Conservation (phyloP, 306 rosid species). For the Castanea sativa region DNA sequence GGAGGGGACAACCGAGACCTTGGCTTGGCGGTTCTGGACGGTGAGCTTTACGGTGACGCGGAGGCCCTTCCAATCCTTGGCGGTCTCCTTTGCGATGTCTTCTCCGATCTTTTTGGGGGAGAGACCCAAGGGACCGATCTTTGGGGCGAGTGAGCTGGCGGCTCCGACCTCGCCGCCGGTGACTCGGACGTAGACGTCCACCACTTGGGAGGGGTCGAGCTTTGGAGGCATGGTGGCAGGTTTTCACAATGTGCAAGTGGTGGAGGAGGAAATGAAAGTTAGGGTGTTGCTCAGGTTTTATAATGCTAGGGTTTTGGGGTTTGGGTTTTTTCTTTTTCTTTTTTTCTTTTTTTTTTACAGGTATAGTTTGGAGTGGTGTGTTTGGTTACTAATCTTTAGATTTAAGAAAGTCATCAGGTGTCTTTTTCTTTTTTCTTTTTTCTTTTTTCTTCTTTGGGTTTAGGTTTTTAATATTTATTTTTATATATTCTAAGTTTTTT, state of each 20-base stretch:
- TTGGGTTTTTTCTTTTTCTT: not conserved
- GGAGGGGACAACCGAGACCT: slow-evolving; percentile 23
- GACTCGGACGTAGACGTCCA: slow-evolving; percentile 18
- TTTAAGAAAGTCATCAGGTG: not conserved
- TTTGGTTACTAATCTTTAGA: not conserved
- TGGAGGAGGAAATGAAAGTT: not conserved
- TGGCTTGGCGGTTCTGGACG: slow-evolving; percentile 26
- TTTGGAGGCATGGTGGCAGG: slow-evolving; percentile 15
- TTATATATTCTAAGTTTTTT: too few species aligned
- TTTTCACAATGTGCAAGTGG: not conserved
- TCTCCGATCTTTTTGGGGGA: slow-evolving; percentile 26
- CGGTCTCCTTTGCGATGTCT: slow-evolving; percentile 22
- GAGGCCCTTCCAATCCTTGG: slow-evolving; percentile 24
- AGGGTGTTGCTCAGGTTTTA: not conserved
- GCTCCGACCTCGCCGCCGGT: slow-evolving; percentile 31
- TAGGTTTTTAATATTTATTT: too few species aligned
- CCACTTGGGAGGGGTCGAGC: slow-evolving; percentile 17
- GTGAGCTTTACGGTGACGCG: slow-evolving; percentile 22
- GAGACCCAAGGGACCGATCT: slow-evolving; percentile 21
- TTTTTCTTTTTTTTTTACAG: not conserved
- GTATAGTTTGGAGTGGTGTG: not conserved
- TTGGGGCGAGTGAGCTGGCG: slow-evolving; percentile 24
- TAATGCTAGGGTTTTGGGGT: slow-evolving; percentile 14
- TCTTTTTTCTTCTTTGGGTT: too few species aligned
- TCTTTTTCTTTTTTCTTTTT: too few species aligned